Evolutionary conservation across 176 grass and related monocot genomes (phyloP), one percentile per base, ranked within the genome.

Genomic region (Musa troglodytarum): DNA sequence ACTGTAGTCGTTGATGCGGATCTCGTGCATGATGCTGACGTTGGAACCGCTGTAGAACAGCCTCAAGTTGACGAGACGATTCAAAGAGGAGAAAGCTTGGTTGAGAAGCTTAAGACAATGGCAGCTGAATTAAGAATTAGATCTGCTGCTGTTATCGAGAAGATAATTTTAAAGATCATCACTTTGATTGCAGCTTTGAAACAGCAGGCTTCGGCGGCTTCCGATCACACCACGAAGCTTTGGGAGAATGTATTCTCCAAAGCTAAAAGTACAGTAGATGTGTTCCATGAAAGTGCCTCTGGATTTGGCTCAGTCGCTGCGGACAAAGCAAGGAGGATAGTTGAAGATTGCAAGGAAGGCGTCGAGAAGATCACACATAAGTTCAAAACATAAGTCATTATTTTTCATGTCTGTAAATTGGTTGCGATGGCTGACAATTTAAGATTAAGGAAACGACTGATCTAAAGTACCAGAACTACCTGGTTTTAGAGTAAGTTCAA

Each of bases 331-430:
- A 86, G 78, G 72, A 76, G 80, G 84, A 74, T 92, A 10, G 74
- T 73, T 16, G 93, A 88, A 65, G 90, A 96, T 74, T 96, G 93
- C 68, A 92, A 88, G 78, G 83, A 87, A 64, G 85, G 89, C 21
- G 23, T 96, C 59, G 87, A 81, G 29, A 97, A 85, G 81, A 77
- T 96, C 76, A 73, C 57, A 12, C 87, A 92, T 21, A 92, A 86
- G 77, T 88, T 89, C 82, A 96, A 87, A 81, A 72, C 81, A 65
- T 82, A 86, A 83, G 50, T 16, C 14, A 57, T 26, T 65, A 12
- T 65, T 11, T 15, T 12, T 23, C 22, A 14, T 5, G 13, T 25
- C 22, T 65, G 63, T 65, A 65, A 65, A 65, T 12, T 65, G 23
- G n/a, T 25, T 22, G 63, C 13, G 12, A 28, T 43, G 34, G 4